phyloP scores from a whole-genome alignment of 1,139 yeast genomes.

The Taphrina communis region DNA sequence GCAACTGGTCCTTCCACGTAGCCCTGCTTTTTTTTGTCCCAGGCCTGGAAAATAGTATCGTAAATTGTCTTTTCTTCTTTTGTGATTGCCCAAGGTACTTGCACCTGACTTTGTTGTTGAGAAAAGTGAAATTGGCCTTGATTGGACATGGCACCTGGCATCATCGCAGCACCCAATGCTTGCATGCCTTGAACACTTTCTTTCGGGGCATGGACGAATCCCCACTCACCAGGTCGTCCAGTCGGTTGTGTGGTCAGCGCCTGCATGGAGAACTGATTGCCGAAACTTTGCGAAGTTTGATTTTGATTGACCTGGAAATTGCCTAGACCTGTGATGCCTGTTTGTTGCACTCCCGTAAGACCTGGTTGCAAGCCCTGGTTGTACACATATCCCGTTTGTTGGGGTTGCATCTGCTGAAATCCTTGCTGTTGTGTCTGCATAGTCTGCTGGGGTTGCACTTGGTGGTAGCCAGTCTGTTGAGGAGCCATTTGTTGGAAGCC shows the following conservation, averaged over 20 bases:
- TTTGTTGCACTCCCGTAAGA: constrained; percentile 48
- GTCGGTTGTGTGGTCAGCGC: constrained; percentile 59
- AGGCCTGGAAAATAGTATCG: constrained; percentile 84
- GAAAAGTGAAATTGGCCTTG: constrained; percentile 49
- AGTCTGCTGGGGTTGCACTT: constrained; percentile 49
- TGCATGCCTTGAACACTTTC: constrained; percentile 68
- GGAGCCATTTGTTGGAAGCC: constrained; percentile 49
- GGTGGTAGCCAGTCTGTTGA: constrained; percentile 41
- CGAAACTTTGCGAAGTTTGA: neutral
- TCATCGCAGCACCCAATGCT: constrained; percentile 74
- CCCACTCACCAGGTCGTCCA: constrained; percentile 84
- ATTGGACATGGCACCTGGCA: constrained; percentile 63
- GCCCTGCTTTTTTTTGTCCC: constrained; percentile 76
- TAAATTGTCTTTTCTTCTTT: constrained; percentile 85
- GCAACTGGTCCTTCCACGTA: constrained; percentile 80
- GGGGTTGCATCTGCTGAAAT: constrained; percentile 56
- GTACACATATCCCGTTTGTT: constrained; percentile 50
- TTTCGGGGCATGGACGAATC: constrained; percentile 68
- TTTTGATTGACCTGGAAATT: neutral
- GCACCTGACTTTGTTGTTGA: constrained; percentile 51
- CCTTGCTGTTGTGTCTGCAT: constrained; percentile 51
- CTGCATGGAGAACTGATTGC: constrained; percentile 46
- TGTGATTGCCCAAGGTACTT: constrained; percentile 72
- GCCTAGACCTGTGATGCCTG: constrained; percentile 44
- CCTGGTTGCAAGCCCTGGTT: constrained; percentile 50